phyloP scores from a whole-genome alignment of 495 filamentous ascomycete genomes.

The Xylaria bambusicola region DNA sequence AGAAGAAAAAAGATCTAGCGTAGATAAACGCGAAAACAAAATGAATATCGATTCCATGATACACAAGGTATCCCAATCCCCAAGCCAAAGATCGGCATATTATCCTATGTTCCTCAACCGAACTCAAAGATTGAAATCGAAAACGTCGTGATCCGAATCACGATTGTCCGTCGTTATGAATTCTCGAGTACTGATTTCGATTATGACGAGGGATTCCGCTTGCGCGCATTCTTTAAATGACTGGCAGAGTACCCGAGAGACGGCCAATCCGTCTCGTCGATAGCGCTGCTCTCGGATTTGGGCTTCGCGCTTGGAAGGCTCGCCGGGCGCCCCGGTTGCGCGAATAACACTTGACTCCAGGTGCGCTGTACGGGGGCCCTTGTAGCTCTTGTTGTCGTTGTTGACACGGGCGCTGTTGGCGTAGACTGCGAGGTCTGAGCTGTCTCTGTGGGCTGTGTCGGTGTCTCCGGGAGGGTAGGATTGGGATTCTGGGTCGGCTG shows the following conservation, averaged over 20 bases:
- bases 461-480: not conserved
- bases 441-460: not conserved
- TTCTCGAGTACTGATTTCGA: no score
- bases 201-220: not conserved
- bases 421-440: not conserved
- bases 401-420: not conserved
- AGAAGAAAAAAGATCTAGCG: no score
- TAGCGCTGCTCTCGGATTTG: not conserved
- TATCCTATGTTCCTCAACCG: no score
- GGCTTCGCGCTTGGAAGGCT: not conserved
- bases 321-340: not conserved
- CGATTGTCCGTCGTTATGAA: not conserved
- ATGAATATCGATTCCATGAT: no score
- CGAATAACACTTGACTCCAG: slow-evolving; percentile 11
- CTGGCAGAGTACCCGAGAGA: no score
- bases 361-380: not conserved
- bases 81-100: no score
- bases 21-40: no score
- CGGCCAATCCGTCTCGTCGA: slow-evolving; percentile 1
- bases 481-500: no score
- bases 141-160: not conserved
- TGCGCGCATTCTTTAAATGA: not conserved
- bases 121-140: no score
- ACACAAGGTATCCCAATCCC: no score
- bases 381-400: no score